Conservation (phyloP, 345 rosid genomes). For the Citrus unshiu region DNA sequence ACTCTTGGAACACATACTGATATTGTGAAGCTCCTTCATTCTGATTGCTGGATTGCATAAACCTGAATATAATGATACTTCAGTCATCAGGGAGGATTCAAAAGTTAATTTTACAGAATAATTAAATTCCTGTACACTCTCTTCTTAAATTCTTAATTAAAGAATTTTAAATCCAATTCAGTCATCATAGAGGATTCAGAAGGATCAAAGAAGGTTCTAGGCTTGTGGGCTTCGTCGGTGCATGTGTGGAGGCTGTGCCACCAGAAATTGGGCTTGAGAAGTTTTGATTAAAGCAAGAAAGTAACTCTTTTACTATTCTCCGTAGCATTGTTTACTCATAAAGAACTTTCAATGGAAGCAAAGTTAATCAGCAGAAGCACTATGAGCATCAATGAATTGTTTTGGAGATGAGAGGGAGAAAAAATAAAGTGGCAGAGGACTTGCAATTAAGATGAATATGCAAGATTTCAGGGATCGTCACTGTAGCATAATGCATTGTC, state of each 20-base stretch:
- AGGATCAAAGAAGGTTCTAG: too few species aligned
- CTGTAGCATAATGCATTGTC: neutral
- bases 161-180: neutral
- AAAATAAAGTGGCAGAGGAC: neutral
- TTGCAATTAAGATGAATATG: neutral
- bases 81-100: neutral
- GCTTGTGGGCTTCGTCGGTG: too few species aligned
- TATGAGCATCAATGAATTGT: neutral
- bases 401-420: neutral
- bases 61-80: slow-evolving; percentile 35
- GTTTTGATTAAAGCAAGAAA: neutral
- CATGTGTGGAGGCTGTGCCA: neutral
- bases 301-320: neutral
- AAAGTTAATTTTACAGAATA: neutral
- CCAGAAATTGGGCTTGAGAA: neutral
- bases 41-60: slow-evolving; percentile 62
- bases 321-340: neutral
- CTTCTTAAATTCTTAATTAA: neutral
- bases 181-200: too few species aligned
- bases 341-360: neutral
- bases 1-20: slow-evolving; percentile 67
- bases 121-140: neutral
- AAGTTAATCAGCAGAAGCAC: neutral
- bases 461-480: neutral
- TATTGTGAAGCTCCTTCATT: slow-evolving; percentile 63